Conservation (phyloP, 768 basidiomycete genomes). For the Tulasnella sp. region DNA sequence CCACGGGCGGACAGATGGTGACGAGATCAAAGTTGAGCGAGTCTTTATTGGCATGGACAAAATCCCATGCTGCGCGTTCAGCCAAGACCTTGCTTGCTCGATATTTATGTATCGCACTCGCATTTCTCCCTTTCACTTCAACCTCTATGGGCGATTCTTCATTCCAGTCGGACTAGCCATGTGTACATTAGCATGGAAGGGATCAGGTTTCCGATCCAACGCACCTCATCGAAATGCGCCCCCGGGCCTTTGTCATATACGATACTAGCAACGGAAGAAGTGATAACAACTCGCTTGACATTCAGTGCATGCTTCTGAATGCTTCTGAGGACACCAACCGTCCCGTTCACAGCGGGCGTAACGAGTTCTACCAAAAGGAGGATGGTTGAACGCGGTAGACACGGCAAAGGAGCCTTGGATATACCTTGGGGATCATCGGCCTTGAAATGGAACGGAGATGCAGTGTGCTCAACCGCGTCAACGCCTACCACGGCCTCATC, state of each 20-base stretch:
- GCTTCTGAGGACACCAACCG: conserved; percentile 25
- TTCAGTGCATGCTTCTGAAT: conserved; percentile 23
- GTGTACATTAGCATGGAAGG: neutral
- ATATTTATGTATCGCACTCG: conserved; percentile 20
- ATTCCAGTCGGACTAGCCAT: conserved; percentile 28
- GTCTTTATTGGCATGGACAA: conserved; percentile 19
- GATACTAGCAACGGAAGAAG: conserved; percentile 28
- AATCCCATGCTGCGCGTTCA: conserved; percentile 26
- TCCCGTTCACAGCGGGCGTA: conserved; percentile 29
- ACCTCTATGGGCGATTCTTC: conserved; percentile 21
- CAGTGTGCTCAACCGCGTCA: conserved; percentile 27
- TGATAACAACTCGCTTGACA: conserved; percentile 29
- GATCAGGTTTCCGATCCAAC: neutral
- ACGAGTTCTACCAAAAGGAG: conserved; percentile 22
- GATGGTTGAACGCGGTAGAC: neutral
- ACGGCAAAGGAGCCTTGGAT: neutral
- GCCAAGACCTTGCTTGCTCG: conserved; percentile 26
- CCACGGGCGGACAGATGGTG: conserved; percentile 22
- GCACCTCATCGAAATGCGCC: conserved; percentile 4
- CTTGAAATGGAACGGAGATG: conserved; percentile 24
- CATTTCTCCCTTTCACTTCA: conserved; percentile 25
- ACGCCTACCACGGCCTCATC: conserved; percentile 32
- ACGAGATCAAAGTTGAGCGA: conserved; percentile 21
- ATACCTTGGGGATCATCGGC: conserved; percentile 19
- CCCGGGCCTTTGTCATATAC: conserved; percentile 14